Percentiles rank a stretch among this genome's conserved stretches.
phyloP scores from a whole-genome alignment of 1,284 basidiomycete genomes.

The Ceratobasidium sp. region DNA sequence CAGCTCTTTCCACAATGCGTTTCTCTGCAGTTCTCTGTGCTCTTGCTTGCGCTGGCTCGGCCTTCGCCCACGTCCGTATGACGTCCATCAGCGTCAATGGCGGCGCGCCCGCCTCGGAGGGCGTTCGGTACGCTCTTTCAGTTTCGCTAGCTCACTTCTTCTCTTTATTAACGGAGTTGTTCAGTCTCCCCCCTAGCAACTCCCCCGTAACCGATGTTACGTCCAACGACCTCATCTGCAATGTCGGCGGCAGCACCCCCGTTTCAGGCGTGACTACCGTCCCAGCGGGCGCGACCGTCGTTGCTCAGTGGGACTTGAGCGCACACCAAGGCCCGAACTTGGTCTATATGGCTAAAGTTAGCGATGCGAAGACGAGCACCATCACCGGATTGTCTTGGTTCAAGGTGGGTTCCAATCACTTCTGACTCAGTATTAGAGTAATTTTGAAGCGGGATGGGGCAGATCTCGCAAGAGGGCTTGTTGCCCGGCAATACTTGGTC shows the following conservation, averaged over 20 bases:
- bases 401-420: slow-evolving; percentile 13
- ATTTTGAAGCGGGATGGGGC: too few relatives aligned
- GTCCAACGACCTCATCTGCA: slow-evolving; percentile 44
- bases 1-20: too few relatives aligned
- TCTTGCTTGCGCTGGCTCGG: too few relatives aligned
- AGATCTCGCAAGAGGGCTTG: slow-evolving; percentile 41
- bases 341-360: slow-evolving; percentile 44
- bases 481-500: slow-evolving; percentile 20
- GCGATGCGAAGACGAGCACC: slow-evolving; percentile 34
- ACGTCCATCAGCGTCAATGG: too few relatives aligned
- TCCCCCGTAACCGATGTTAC: slow-evolving; percentile 46
- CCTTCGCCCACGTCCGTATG: too few relatives aligned
- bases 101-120: too few relatives aligned
- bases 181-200: slow-evolving; percentile 41
- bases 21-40: too few relatives aligned
- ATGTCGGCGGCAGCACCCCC: slow-evolving; percentile 36
- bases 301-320: slow-evolving; percentile 40
- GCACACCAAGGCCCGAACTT: slow-evolving; percentile 42
- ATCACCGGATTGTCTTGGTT: slow-evolving; percentile 45
- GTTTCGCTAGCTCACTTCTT: too few relatives aligned
- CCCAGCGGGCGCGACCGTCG: slow-evolving; percentile 47
- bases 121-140: too few relatives aligned
- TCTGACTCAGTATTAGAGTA: background rate
- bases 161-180: background rate
- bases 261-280: slow-evolving; percentile 42